Evolutionary conservation across 2,329 filamentous ascomycete species (phyloP), one percentile per base, ranked within the genome.

Genomic region (Seiridium cupressi): DNA sequence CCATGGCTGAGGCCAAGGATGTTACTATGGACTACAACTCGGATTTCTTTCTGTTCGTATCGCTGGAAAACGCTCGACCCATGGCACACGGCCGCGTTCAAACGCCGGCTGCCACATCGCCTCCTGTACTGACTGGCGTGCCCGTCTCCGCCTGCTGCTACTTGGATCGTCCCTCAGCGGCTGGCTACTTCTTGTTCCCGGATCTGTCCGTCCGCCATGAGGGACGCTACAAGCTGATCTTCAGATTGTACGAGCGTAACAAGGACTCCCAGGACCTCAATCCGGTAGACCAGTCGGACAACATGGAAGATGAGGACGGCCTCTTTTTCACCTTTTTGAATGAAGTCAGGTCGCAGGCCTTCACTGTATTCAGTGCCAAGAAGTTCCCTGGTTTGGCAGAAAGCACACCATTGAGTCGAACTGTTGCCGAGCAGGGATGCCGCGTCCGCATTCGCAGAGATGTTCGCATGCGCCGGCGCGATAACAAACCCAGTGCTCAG

Each of bases 1-100:
- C 87, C 34, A 81, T 87, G 32, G 81, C 85, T 54, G 77, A 81
- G 56, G 84, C 84, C 59, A 82, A 83, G 71, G 90, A 93, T 62
- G 86, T 93, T 69, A 98, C 95, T 2, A 96, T 96, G 70, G 85
- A 87, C 61, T 96, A 97, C 80, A 94, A 96, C 72, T 93, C 93
- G 72, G 97, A 96, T 77, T 98, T 98, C 84, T 98, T 99, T 78
- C 88, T 98, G 46, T 98, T 92, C 70, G 92, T 93, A 56, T 97
- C 93, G 5, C 83, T 99, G 61, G 93, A 97, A 72, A 88, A 92
- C 68, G 90, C 92, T 35, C 90, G 93, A 44, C 86, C 88, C 36
- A 90, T 97, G 61, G 92, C 92, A 18, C 89, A 92, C 61, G 91
- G 90, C 55, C 90, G 93, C 65, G 86, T 91, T 51, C 86, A 87